phyloP scores from a whole-genome alignment of 805 yeast genomes.

The Ascoidea tarda region DNA sequence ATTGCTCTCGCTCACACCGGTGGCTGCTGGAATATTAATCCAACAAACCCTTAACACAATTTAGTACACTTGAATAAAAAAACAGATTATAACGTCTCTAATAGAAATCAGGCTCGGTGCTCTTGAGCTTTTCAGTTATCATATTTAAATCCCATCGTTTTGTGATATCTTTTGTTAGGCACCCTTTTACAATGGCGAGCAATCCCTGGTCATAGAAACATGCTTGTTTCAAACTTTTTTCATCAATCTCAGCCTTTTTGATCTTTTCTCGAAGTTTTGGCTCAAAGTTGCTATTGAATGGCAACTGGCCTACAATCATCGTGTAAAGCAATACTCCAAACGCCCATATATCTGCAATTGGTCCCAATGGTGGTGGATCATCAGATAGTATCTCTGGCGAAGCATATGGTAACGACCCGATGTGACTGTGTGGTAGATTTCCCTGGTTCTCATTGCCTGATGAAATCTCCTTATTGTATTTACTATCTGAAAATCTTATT shows the following conservation, averaged over 20 bases:
- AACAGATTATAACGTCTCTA: no score
- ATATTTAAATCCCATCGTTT: slow-evolving; percentile 35
- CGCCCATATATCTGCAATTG: slow-evolving; percentile 83
- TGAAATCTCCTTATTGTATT: slow-evolving; percentile 1
- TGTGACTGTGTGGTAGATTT: slow-evolving; percentile 44
- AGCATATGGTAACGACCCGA: slow-evolving; percentile 88
- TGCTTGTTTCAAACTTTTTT: slow-evolving; percentile 27
- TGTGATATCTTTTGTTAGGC: slow-evolving; percentile 37
- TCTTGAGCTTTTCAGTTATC: slow-evolving; percentile 11
- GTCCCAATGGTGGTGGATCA: slow-evolving; percentile 44
- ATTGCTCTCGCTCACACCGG: no score
- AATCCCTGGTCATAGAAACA: slow-evolving; percentile 18
- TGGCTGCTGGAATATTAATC: no score
- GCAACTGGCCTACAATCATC: slow-evolving; percentile 58
- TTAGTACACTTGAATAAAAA: no score
- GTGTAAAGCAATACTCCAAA: slow-evolving; percentile 69
- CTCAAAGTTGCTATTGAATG: slow-evolving; percentile 75
- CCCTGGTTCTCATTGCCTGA: slow-evolving; percentile 9
- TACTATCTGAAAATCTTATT: no score
- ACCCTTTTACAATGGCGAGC: slow-evolving; percentile 30
- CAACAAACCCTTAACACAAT: no score
- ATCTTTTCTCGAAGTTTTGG: slow-evolving; percentile 68
- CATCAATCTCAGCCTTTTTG: slow-evolving; percentile 46
- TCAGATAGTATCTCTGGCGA: slow-evolving; percentile 70
- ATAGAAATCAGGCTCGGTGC: background rate